These are phyloP conservation scores for Xylaria curta DNA, from an alignment of 495 filamentous ascomycete species.

Conservation along the genomic window DNA sequence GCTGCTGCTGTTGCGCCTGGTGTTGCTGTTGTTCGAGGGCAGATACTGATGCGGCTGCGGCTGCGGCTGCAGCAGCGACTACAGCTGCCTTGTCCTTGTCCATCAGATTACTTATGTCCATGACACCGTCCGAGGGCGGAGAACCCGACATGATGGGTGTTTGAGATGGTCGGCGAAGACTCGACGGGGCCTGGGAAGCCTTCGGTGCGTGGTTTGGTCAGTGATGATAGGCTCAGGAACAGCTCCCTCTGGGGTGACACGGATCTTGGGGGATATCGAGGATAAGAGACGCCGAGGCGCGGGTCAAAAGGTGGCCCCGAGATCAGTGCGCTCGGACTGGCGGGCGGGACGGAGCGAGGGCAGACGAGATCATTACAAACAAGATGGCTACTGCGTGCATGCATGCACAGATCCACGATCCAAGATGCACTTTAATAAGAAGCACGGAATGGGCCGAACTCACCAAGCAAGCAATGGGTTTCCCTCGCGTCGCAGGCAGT, in stretches of 20 bases:
- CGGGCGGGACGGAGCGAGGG: slow-evolving; percentile 1
- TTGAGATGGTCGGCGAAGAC: neutral
- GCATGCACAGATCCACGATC: slow-evolving; percentile 18
- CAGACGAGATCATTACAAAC: slow-evolving; percentile 18
- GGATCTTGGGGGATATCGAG: neutral
- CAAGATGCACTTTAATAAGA: neutral
- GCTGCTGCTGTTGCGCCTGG: slow-evolving; percentile 39
- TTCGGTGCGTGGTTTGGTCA: slow-evolving; percentile 19
- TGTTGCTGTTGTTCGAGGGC: slow-evolving; percentile 60
- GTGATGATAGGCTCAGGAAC: slow-evolving; percentile 4
- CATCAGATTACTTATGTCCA: slow-evolving; percentile 75
- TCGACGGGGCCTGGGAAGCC: slow-evolving; percentile 6
- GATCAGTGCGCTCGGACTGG: slow-evolving; percentile 5
- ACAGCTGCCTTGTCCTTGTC: slow-evolving; percentile 67
- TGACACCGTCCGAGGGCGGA: slow-evolving; percentile 46
- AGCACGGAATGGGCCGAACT: slow-evolving; percentile 13
- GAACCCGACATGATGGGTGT: slow-evolving; percentile 36
- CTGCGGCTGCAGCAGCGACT: slow-evolving; percentile 55
- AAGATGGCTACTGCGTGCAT: slow-evolving; percentile 16
- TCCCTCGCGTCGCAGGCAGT: slow-evolving; percentile 2
- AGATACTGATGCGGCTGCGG: slow-evolving; percentile 58
- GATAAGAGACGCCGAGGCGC: slow-evolving; percentile 19
- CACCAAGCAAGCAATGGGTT: slow-evolving; percentile 17
- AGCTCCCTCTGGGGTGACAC: neutral
- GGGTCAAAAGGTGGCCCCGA: slow-evolving; percentile 4